Percentiles rank a stretch among this genome's conserved stretches.
phyloP scores from a whole-genome alignment of 768 basidiomycete genomes.

The Suillus spraguei region DNA sequence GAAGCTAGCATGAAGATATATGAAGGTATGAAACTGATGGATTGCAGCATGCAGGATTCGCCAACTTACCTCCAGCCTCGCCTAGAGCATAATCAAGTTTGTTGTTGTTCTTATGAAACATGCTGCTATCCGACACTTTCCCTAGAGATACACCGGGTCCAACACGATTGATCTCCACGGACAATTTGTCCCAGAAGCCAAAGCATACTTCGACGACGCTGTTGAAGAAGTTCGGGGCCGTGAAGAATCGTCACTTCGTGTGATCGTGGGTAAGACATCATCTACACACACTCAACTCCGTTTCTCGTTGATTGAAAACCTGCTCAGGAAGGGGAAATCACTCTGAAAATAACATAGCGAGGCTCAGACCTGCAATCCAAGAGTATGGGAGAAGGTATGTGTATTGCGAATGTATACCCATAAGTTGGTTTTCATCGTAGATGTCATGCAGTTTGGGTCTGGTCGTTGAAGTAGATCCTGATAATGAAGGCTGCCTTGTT shows the following conservation, averaged over 20 bases:
- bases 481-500: slow-evolving; percentile 79
- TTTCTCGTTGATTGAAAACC: neutral
- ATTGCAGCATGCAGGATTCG: neutral
- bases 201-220: slow-evolving; percentile 64
- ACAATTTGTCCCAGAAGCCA: slow-evolving; percentile 87
- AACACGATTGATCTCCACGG: slow-evolving; percentile 85
- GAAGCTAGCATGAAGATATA: slow-evolving; percentile 86
- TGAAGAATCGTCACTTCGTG: slow-evolving; percentile 58
- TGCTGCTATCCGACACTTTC: neutral
- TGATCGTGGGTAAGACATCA: slow-evolving; percentile 74
- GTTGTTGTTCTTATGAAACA: neutral
- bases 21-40: slow-evolving; percentile 49
- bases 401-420: neutral
- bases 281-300: neutral
- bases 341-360: slow-evolving; percentile 68
- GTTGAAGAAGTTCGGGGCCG: slow-evolving; percentile 59
- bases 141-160: slow-evolving; percentile 34
- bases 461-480: slow-evolving; percentile 68
- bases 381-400: slow-evolving; percentile 73
- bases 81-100: slow-evolving; percentile 11
- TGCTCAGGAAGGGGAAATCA: slow-evolving; percentile 81
- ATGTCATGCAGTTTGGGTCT: slow-evolving; percentile 52
- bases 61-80: neutral
- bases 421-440: no score
- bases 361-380: slow-evolving; percentile 86